phyloP scores from a whole-genome alignment of 2,329 filamentous ascomycete species.

The Fusarium longipes region DNA sequence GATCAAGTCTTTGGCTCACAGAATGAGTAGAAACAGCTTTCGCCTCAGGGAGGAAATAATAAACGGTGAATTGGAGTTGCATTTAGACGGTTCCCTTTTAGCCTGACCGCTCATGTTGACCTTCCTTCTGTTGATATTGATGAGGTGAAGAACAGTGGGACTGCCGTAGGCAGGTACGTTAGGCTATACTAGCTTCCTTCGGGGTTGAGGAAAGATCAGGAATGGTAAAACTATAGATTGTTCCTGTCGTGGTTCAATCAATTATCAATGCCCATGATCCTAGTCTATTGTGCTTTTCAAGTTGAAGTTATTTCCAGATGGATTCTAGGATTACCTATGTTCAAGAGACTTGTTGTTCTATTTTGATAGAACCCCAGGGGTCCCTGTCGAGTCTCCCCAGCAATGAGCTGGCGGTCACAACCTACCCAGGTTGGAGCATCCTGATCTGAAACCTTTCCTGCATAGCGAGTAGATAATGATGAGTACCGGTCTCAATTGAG shows the following conservation, averaged over 20 bases:
- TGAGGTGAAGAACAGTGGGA: conserved; percentile 28
- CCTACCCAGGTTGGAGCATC: background rate
- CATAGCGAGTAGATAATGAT: background rate
- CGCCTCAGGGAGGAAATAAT: background rate
- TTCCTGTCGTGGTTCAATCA: background rate
- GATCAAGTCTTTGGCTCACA: background rate
- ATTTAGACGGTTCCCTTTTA: conserved; percentile 6
- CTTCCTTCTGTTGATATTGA: conserved; percentile 1
- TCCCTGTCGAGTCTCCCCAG: background rate
- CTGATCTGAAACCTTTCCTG: background rate
- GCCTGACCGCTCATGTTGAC: conserved; percentile 29
- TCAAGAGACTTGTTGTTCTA: background rate
- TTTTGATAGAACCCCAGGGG: background rate
- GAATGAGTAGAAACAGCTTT: background rate
- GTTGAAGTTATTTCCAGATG: background rate
- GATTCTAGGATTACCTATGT: background rate
- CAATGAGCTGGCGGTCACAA: background rate
- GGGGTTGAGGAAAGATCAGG: background rate
- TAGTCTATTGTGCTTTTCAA: background rate
- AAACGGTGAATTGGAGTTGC: conserved; percentile 1
- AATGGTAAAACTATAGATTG: background rate
- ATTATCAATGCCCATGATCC: background rate
- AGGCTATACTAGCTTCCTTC: conserved; percentile 9
- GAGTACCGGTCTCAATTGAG: background rate
- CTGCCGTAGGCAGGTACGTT: conserved; percentile 6